These are phyloP conservation scores for Alternaria ethzedia DNA, from an alignment of 2,329 filamentous ascomycete species.

Conservation along the genomic window DNA sequence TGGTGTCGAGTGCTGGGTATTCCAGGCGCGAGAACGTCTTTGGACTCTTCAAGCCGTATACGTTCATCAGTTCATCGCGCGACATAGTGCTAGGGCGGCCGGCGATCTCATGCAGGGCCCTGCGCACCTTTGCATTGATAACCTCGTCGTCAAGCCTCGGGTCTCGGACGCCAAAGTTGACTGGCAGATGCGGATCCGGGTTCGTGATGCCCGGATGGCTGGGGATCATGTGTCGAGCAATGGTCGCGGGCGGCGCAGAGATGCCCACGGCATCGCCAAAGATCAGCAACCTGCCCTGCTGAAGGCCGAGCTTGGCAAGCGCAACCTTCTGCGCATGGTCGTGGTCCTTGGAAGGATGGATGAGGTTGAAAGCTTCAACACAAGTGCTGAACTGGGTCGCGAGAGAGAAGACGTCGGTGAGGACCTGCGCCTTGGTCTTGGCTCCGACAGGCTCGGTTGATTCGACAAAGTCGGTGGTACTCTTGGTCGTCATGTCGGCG, in stretches of 20 bases:
- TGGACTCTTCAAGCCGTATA: constrained; percentile 54
- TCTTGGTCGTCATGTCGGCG: constrained; percentile 31
- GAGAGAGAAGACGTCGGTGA: constrained; percentile 51
- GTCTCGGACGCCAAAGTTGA: constrained; percentile 54
- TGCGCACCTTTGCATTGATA: constrained; percentile 48
- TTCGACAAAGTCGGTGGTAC: constrained; percentile 23
- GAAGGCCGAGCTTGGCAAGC: constrained; percentile 53
- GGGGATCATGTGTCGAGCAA: constrained; percentile 54
- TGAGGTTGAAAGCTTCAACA: constrained; percentile 56
- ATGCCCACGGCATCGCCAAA: constrained; percentile 58
- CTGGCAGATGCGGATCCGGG: constrained; percentile 53
- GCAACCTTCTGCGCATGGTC: constrained; percentile 53
- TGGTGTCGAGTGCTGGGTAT: constrained; percentile 53
- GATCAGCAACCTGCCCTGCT: constrained; percentile 56
- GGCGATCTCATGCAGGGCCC: constrained; percentile 53
- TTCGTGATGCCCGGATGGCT: constrained; percentile 53
- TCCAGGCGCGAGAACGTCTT: constrained; percentile 47
- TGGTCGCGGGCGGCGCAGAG: constrained; percentile 51
- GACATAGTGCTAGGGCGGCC: constrained; percentile 49
- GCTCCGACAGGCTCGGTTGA: constrained; percentile 18
- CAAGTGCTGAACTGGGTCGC: constrained; percentile 56
- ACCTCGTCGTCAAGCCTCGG: constrained; percentile 50
- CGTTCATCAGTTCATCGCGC: constrained; percentile 54
- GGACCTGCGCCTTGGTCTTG: constrained; percentile 41
- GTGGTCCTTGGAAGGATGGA: constrained; percentile 52